Evolutionary conservation across 192 early-diverging fungal genomes (phyloP), one percentile per base, ranked within the genome.

Genomic region (Umbelopsis sp.): DNA sequence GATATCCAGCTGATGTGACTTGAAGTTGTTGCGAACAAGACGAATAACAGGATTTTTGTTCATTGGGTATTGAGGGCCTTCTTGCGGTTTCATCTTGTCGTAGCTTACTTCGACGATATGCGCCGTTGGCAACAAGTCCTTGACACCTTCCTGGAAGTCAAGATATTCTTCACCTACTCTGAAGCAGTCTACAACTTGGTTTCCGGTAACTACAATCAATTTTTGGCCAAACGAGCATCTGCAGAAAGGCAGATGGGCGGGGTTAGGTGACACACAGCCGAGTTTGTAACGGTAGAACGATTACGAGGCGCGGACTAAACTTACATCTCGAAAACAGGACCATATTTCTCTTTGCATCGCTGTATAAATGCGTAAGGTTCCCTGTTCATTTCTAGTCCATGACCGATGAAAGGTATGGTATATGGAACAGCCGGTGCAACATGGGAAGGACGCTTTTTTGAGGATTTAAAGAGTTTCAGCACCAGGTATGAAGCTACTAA

Each of bases 361-460:
- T 34, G 24, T 2, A 78, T 68, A 34, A 78, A 74, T 16, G 45
- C 54, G n/a, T 1, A 17, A 2, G 72, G 72, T 9, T 74, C 38
- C 29, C 29, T 70, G 10, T 20, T 16, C n/a, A 70, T 38, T 26
- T 67, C 59, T 20, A 71, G 44, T 14, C 50, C 38, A 25, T 71
- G 44, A 16, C 77, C 77, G 24, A 78, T n/a, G 4, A 71, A 20
- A 10, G 77, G 72, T 12, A 78, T 32, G 31, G 26, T 29, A 31
- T 62, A 32, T 0, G 56, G 56, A 2, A 62, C 31, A 34, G 20
- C 31, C 17, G 56, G 56, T 32, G 29, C 25, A 2, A 20, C 16
- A n/a, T 62, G 24, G 11, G 56, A 14, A 12, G 26, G 31, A 14
- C 29, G 10, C 0, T 17, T 29, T 4, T 62, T 31, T 26, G 26